phyloP scores from a whole-genome alignment of 441 rosid species.

The Brassica hybrid region DNA sequence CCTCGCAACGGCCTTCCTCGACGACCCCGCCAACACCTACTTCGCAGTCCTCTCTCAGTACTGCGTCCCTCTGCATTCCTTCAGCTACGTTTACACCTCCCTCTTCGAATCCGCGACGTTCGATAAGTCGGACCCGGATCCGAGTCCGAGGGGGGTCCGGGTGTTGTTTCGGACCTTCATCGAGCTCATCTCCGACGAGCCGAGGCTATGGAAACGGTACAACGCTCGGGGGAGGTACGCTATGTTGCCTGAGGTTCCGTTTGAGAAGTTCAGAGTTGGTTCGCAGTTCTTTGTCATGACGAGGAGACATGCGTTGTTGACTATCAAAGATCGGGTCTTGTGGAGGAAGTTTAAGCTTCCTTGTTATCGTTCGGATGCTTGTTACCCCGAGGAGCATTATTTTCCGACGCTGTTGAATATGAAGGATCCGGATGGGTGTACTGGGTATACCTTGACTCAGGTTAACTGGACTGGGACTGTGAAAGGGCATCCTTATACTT shows the following conservation, averaged over 20 bases:
- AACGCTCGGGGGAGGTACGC: constrained; percentile 60
- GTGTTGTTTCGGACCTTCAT: constrained; percentile 57
- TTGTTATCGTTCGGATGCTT: constrained; percentile 58
- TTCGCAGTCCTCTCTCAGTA: constrained; percentile 86
- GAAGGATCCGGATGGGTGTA: constrained; percentile 60
- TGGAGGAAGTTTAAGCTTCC: constrained; percentile 73
- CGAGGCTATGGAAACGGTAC: constrained; percentile 66
- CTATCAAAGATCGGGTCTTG: constrained; percentile 56
- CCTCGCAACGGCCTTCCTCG: constrained; percentile 82
- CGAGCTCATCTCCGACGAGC: constrained; percentile 58
- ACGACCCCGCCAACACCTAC: constrained; percentile 80
- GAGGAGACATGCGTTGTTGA: constrained; percentile 58
- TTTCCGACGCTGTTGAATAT: constrained; percentile 70
- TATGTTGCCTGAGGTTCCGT: constrained; percentile 71
- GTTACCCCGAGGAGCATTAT: constrained; percentile 84
- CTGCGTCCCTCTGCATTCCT: constrained; percentile 86
- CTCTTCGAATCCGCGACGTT: constrained; percentile 50
- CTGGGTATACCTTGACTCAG: constrained; percentile 60
- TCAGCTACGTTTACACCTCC: constrained; percentile 66
- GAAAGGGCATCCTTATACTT: constrained; percentile 85
- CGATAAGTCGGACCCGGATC: constrained; percentile 54
- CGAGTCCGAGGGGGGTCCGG: constrained; percentile 49
- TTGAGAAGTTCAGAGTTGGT: constrained; percentile 61
- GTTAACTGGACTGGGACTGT: constrained; percentile 84
- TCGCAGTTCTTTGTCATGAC: constrained; percentile 78